Evolutionary conservation across 768 basidiomycete species (phyloP).

Genomic region (Thelephora ganbajun): DNA sequence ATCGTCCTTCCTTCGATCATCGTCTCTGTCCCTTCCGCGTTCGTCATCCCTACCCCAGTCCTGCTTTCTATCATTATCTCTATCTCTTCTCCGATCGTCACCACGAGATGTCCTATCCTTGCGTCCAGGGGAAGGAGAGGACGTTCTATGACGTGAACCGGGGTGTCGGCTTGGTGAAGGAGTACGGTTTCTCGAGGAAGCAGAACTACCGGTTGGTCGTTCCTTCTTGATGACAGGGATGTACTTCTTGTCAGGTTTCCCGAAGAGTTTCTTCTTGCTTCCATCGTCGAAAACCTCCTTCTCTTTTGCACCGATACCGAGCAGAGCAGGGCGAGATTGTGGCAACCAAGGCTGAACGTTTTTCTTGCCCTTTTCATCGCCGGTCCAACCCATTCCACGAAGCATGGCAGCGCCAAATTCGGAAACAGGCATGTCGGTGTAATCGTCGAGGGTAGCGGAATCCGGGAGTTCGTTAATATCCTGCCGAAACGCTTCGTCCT

Average conservation of each 20-base stretch:
- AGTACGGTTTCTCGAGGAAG: neutral
- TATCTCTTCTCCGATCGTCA: constrained; percentile 5
- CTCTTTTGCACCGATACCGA: constrained; percentile 93
- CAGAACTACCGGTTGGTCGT: constrained; percentile 12
- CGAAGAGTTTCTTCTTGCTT: constrained; percentile 29
- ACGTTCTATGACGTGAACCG: constrained; percentile 33
- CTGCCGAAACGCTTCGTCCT: constrained; percentile 73
- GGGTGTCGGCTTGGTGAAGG: constrained; percentile 21
- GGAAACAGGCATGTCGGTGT: constrained; percentile 79
- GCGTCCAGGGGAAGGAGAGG: constrained; percentile 27
- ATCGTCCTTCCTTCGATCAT: constrained; percentile 7
- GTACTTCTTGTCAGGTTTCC: constrained; percentile 60
- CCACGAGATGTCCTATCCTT: constrained; percentile 14
- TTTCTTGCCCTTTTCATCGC: constrained; percentile 44
- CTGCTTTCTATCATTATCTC: constrained; percentile 19
- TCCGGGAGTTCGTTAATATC: constrained; percentile 76
- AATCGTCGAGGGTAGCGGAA: constrained; percentile 66
- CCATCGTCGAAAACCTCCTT: constrained; percentile 61
- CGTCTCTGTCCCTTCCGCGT: constrained; percentile 13
- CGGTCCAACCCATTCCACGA: constrained; percentile 92
- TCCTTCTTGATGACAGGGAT: constrained; percentile 72
- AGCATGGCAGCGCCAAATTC: constrained; percentile 89
- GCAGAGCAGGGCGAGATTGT: constrained; percentile 62
- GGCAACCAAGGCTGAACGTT: constrained; percentile 77
- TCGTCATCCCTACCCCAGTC: constrained; percentile 18